These are phyloP conservation scores for Silene uniflora DNA, from an alignment of 148 eudicot genomes.

Conservation along the genomic window DNA sequence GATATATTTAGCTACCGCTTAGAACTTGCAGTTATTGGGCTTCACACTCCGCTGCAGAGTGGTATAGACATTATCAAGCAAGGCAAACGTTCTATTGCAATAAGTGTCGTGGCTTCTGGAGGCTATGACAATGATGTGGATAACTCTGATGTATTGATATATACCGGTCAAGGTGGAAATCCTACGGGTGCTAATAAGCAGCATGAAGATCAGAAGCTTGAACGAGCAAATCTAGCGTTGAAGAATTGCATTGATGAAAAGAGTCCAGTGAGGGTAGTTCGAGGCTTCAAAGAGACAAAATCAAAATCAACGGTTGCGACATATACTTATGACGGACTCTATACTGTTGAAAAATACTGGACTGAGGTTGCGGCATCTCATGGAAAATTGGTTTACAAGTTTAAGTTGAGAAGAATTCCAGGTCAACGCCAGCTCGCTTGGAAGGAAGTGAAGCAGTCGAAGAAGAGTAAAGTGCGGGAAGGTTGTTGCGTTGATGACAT, in stretches of 20 bases:
- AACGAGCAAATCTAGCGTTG: slow-evolving; percentile 72
- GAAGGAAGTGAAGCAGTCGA: slow-evolving; percentile 62
- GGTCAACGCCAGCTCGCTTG: slow-evolving; percentile 74
- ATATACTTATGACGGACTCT: slow-evolving; percentile 78
- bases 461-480: slow-evolving; percentile 39
- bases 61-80: slow-evolving; percentile 69
- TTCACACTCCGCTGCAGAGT: slow-evolving; percentile 65
- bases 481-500: slow-evolving; percentile 54
- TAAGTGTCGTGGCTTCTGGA: slow-evolving; percentile 79
- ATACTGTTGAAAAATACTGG: slow-evolving; percentile 54
- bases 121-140: slow-evolving; percentile 64
- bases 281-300: slow-evolving; percentile 67
- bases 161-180: slow-evolving; percentile 78
- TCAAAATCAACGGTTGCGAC: slow-evolving; percentile 37
- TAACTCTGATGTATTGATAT: slow-evolving; percentile 55
- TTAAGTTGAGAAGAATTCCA: slow-evolving; percentile 56
- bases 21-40: slow-evolving; percentile 75
- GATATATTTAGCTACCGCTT: slow-evolving; percentile 76
- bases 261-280: slow-evolving; percentile 72
- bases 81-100: slow-evolving; percentile 39
- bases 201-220: slow-evolving; percentile 82
- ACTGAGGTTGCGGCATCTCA: slow-evolving; percentile 45
- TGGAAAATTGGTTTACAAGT: slow-evolving; percentile 67
- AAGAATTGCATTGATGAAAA: slow-evolving; percentile 48
- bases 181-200: slow-evolving; percentile 40